phyloP scores from a whole-genome alignment of 2,329 filamentous ascomycete species.

The Sclerotinia spermophila region DNA sequence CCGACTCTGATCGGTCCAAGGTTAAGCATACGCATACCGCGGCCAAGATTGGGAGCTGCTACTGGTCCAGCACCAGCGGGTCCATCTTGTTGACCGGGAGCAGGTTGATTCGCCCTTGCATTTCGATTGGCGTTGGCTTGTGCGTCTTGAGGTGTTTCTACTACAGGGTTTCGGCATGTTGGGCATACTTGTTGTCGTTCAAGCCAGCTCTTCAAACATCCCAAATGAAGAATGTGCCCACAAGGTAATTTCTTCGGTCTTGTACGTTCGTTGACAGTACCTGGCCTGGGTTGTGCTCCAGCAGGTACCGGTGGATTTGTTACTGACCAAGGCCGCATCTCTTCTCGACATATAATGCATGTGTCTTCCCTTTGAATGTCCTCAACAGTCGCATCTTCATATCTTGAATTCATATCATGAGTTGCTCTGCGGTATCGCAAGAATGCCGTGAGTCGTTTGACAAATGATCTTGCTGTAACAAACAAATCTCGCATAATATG shows the following conservation, averaged over 20 bases:
- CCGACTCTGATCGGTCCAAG: conserved; percentile 72
- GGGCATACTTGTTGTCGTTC: conserved; percentile 97
- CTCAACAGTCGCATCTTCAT: conserved; percentile 84
- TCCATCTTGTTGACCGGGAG: conserved; percentile 40
- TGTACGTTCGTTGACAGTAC: conserved; percentile 69
- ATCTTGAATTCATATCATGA: conserved; percentile 85
- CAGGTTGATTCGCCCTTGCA: conserved; percentile 26
- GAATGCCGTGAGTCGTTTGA: conserved; percentile 84
- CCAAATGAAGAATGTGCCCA: conserved; percentile 90
- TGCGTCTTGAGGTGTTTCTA: conserved; percentile 44
- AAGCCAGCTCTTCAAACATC: conserved; percentile 93
- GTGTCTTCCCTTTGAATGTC: conserved; percentile 85
- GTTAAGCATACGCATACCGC: conserved; percentile 61
- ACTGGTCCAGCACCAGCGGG: conserved; percentile 36
- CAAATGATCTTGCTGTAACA: conserved; percentile 87
- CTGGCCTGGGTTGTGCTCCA: conserved; percentile 31
- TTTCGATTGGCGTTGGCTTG: conserved; percentile 26
- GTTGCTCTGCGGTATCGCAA: conserved; percentile 88
- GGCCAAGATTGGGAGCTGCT: conserved; percentile 34
- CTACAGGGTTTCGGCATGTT: conserved; percentile 82
- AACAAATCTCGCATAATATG: conserved; percentile 96
- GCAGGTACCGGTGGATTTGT: conserved; percentile 46
- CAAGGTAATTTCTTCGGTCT: conserved; percentile 95
- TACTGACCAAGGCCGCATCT: conserved; percentile 76
- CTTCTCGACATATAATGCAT: conserved; percentile 95